Percentiles rank a stretch among this genome's conserved stretches.
Evolutionary conservation across 2,329 filamentous ascomycete species (phyloP).

Genomic region (Rachicladosporium sp.): DNA sequence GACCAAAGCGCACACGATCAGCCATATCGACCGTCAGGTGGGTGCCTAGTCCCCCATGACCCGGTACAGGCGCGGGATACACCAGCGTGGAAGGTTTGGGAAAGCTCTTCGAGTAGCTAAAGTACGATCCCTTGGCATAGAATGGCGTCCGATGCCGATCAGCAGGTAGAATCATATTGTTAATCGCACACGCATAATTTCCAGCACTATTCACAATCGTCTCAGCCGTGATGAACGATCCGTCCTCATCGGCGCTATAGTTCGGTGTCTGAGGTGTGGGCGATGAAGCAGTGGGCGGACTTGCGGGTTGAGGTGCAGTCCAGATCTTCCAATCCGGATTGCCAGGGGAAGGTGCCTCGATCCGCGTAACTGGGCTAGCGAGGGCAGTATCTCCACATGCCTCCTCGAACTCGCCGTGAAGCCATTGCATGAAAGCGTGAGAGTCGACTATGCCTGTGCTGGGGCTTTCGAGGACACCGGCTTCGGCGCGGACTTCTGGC

Average conservation of each 20-base stretch:
- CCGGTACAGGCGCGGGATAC: slow-evolving; percentile 76
- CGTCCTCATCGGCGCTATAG: slow-evolving; percentile 24
- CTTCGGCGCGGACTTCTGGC: slow-evolving; percentile 59
- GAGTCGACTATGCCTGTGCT: slow-evolving; percentile 85
- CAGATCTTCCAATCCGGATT: slow-evolving; percentile 58
- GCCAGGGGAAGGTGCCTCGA: slow-evolving; percentile 42
- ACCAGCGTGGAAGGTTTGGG: slow-evolving; percentile 63
- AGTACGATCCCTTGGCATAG: slow-evolving; percentile 94
- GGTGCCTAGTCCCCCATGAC: slow-evolving; percentile 74
- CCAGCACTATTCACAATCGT: slow-evolving; percentile 79
- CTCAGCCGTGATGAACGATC: slow-evolving; percentile 52
- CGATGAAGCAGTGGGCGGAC: slow-evolving; percentile 11
- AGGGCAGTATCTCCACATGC: slow-evolving; percentile 63
- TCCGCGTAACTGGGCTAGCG: slow-evolving; percentile 50
- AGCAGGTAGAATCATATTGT: slow-evolving; percentile 65
- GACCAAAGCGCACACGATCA: slow-evolving; percentile 79
- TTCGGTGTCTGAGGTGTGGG: slow-evolving; percentile 13
- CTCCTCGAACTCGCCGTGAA: slow-evolving; percentile 70
- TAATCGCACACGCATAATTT: slow-evolving; percentile 59
- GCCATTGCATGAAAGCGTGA: slow-evolving; percentile 69
- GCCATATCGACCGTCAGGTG: slow-evolving; percentile 84
- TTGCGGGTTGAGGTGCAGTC: slow-evolving; percentile 21
- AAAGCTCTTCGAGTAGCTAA: slow-evolving; percentile 57
- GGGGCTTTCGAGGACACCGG: slow-evolving; percentile 69
- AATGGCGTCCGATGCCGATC: slow-evolving; percentile 48